These are phyloP conservation scores for Platanthera guangdongensis DNA, from an alignment of 106 monocot genomes.

Conservation along the genomic window DNA sequence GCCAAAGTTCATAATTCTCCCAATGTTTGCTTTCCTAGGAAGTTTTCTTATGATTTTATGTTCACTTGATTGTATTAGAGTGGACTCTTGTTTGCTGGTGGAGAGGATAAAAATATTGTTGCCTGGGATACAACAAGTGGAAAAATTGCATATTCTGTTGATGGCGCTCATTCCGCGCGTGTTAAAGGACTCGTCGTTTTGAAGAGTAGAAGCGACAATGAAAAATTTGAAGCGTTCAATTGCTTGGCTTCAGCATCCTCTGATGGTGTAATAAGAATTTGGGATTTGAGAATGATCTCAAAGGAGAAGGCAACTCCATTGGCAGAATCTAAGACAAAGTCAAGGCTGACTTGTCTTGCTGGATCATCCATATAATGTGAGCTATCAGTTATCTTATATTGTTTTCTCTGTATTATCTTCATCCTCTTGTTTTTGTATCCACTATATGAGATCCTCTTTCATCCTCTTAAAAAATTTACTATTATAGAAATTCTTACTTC, in stretches of 20 bases:
- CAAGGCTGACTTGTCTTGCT: conserved; percentile 86
- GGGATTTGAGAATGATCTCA: conserved; percentile 68
- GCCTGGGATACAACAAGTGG: conserved; percentile 81
- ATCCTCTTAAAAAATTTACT: not conserved
- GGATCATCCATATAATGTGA: conserved; percentile 71
- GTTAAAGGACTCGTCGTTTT: conserved; percentile 81
- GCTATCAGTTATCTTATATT: conserved; percentile 1
- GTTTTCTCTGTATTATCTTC: not conserved
- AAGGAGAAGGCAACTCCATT: conserved; percentile 42
- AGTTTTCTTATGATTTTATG: conserved; percentile 8
- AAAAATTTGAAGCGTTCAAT: conserved; percentile 32
- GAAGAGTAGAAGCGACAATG: conserved; percentile 19
- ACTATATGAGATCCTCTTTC: not conserved
- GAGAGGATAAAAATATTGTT: conserved; percentile 65
- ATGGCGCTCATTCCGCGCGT: conserved; percentile 64
- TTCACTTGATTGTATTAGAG: conserved; percentile 28
- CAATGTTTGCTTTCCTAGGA: not conserved
- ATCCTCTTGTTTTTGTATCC: not conserved
- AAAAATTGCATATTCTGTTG: conserved; percentile 60
- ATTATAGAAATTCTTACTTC: not conserved
- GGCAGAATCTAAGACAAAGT: conserved; percentile 73
- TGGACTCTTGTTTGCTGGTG: conserved; percentile 66
- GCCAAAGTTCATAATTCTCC: not conserved
- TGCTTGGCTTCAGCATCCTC: conserved; percentile 79
- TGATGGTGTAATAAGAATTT: conserved; percentile 75